These are phyloP conservation scores for Samsoniella hepiali DNA, from an alignment of 2,329 filamentous ascomycete species.

Conservation along the genomic window DNA sequence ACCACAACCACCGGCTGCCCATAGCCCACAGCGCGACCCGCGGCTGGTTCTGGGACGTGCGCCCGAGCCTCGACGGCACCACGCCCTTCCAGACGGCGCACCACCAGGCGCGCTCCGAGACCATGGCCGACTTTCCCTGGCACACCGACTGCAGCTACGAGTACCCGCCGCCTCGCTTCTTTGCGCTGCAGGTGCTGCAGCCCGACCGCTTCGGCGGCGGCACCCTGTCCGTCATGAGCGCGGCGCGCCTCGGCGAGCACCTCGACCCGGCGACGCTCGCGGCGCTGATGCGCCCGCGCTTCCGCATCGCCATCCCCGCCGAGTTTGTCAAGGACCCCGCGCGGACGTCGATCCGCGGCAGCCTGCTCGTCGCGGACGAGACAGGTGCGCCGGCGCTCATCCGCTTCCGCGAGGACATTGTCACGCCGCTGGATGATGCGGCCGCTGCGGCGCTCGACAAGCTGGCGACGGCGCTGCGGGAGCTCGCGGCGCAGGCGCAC, in stretches of 20 bases:
- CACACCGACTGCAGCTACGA: conserved; percentile 46
- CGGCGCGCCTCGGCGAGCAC: conserved; percentile 26
- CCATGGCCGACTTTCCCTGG: conserved; percentile 42
- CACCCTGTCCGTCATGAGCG: conserved; percentile 38
- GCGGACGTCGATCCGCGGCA: conserved; percentile 23
- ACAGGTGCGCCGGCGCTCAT: conserved; percentile 23
- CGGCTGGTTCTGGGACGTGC: conserved; percentile 45
- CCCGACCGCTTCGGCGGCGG: conserved; percentile 39
- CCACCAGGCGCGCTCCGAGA: conserved; percentile 39
- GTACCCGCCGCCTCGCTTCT: conserved; percentile 34
- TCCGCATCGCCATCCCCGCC: conserved; percentile 30
- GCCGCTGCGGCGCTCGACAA: conserved; percentile 27
- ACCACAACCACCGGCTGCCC: conserved; percentile 36
- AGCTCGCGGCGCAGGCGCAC: conserved; percentile 15
- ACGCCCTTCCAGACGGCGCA: conserved; percentile 28
- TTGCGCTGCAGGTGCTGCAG: conserved; percentile 42
- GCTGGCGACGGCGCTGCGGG: conserved; percentile 24
- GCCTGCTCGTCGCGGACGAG: conserved; percentile 22
- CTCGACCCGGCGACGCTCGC: conserved; percentile 26
- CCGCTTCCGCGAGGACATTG: conserved; percentile 33
- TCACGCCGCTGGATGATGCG: conserved; percentile 27
- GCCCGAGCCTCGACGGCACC: conserved; percentile 25
- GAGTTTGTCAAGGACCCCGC: conserved; percentile 34
- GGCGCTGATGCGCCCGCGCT: conserved; percentile 29
- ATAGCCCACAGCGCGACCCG: conserved; percentile 39